Conservation (phyloP, 768 basidiomycete species). For the Lactifluus hygrophoroides region DNA sequence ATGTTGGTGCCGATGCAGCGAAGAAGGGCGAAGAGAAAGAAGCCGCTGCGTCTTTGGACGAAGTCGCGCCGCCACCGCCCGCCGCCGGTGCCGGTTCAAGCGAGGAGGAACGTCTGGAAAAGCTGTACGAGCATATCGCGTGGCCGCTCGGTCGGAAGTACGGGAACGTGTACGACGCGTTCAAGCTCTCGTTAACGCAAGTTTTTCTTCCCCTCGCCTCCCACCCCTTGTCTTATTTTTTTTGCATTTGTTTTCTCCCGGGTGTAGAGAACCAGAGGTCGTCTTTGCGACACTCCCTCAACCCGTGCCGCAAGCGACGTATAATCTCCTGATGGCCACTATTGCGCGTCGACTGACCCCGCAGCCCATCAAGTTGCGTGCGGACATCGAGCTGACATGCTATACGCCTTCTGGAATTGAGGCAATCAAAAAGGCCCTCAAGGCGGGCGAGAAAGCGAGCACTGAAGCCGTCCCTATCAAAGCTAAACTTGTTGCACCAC, state of each 20-base stretch:
- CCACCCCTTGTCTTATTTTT: conserved; percentile 5
- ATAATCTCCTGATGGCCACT: conserved; percentile 60
- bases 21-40: conserved; percentile 42
- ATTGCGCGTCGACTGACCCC: conserved; percentile 95
- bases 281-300: conserved; percentile 69
- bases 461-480: conserved; percentile 92
- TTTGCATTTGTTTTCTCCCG: conserved; percentile 5
- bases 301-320: conserved; percentile 48
- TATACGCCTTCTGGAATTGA: conserved; percentile 95
- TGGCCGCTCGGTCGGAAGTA: conserved; percentile 93
- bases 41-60: conserved; percentile 36
- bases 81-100: conserved; percentile 34
- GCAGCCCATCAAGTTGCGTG: conserved; percentile 96
- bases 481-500: conserved; percentile 93
- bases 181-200: conserved; percentile 92
- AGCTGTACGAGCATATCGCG: conserved; percentile 80
- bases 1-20: not conserved
- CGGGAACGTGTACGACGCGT: conserved; percentile 95
- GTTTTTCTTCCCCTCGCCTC: conserved; percentile 24
- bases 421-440: conserved; percentile 88
- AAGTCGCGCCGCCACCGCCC: conserved; percentile 29
- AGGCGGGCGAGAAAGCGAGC: conserved; percentile 81
- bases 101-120: conserved; percentile 76
- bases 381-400: conserved; percentile 95
- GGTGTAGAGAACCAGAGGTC: conserved; percentile 56